Conservation (phyloP, 352 stramenopile species). For the Phytopythium oedochilum region DNA sequence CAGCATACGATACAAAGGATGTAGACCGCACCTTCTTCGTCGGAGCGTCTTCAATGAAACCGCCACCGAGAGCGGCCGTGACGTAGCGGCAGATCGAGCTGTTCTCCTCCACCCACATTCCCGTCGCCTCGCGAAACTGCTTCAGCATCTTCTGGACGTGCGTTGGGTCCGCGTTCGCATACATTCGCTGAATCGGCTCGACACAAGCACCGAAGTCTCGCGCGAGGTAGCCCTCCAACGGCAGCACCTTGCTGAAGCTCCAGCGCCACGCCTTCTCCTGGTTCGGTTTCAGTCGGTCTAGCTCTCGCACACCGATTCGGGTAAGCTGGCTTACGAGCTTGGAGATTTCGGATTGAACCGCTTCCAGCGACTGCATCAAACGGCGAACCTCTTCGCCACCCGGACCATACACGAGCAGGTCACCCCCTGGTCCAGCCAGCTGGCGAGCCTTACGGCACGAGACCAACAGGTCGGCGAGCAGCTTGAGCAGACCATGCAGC, state of each 20-base stretch:
- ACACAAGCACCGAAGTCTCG: conserved; percentile 82
- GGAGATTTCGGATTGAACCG: conserved; percentile 71
- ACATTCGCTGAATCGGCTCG: conserved; percentile 85
- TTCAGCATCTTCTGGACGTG: conserved; percentile 86
- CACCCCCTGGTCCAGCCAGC: conserved; percentile 69
- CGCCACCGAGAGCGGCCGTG: conserved; percentile 52
- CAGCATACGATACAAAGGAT: not conserved
- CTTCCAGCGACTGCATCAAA: conserved; percentile 79
- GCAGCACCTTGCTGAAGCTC: conserved; percentile 83
- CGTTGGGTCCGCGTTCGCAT: conserved; percentile 71
- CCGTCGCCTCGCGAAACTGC: conserved; percentile 79
- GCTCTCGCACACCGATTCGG: conserved; percentile 71
- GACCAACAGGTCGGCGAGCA: conserved; percentile 77
- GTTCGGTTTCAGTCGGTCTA: conserved; percentile 83
- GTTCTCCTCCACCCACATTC: conserved; percentile 85
- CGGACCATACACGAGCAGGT: conserved; percentile 82
- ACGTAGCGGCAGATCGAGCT: conserved; percentile 78
- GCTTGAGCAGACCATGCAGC: conserved; percentile 72
- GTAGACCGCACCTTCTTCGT: conserved; percentile 14
- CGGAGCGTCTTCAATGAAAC: conserved; percentile 52
- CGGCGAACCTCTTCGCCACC: conserved; percentile 76
- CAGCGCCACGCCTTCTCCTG: conserved; percentile 83
- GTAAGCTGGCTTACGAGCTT: conserved; percentile 77
- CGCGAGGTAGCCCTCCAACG: conserved; percentile 76
- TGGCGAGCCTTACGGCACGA: conserved; percentile 81